phyloP scores from a whole-genome alignment of 2,329 filamentous ascomycete species.

The Fusarium sp. region DNA sequence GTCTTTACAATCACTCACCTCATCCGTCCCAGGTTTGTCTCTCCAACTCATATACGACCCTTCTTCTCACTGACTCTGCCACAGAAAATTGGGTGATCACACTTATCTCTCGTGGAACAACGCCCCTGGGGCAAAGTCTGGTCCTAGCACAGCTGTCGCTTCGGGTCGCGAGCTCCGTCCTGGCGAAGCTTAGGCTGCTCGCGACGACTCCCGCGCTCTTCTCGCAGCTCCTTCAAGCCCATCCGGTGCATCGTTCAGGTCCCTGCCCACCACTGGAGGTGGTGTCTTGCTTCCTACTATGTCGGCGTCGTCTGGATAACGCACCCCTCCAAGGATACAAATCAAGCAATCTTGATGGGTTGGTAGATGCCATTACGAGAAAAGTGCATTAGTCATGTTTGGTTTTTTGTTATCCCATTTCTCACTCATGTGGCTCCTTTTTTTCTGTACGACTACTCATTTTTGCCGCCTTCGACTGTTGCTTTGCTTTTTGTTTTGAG shows the following conservation, averaged over 20 bases:
- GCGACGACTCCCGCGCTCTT: constrained; percentile 45
- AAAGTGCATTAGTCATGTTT: constrained; percentile 27
- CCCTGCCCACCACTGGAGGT: constrained; percentile 14
- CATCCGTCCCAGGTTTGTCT: constrained; percentile 83
- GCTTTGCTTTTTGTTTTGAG: constrained; percentile 22
- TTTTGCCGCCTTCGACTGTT: constrained; percentile 21
- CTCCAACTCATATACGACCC: background rate
- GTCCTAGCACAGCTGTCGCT: constrained; percentile 60
- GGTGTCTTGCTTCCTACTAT: background rate
- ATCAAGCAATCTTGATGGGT: background rate
- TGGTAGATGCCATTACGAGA: constrained; percentile 8
- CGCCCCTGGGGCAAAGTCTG: constrained; percentile 60
- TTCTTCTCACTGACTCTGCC: background rate
- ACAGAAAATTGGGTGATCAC: constrained; percentile 97
- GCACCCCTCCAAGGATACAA: constrained; percentile 14
- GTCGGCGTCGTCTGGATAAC: constrained; percentile 2
- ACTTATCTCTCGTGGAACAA: constrained; percentile 97
- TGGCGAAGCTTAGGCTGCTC: constrained; percentile 58
- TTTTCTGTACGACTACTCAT: constrained; percentile 41
- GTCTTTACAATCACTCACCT: constrained; percentile 92
- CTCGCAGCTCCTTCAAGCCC: constrained; percentile 28
- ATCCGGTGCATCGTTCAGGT: constrained; percentile 23
- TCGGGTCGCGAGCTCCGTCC: constrained; percentile 69
- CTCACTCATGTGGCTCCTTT: constrained; percentile 20
- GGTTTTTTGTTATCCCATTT: constrained; percentile 26